Evolutionary conservation across 1,284 basidiomycete genomes (phyloP).

Genomic region (Rugosomyces carneus): DNA sequence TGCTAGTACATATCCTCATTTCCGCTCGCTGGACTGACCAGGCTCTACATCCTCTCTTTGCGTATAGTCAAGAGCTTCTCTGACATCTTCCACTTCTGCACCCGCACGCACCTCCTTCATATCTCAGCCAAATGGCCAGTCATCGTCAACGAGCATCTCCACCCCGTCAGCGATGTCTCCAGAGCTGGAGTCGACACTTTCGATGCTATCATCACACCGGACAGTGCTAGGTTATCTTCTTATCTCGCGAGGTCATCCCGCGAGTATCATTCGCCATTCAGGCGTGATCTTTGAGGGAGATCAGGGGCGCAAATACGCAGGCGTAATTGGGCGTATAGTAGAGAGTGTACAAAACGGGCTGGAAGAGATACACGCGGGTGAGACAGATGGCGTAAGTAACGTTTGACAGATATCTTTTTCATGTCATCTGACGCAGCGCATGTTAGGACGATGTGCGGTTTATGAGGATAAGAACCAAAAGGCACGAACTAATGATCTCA

Average conservation of each 20-base stretch:
- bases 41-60: too few relatives aligned
- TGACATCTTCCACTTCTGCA: slow-evolving; percentile 3
- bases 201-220: slow-evolving; percentile 72
- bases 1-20: too few relatives aligned
- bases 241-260: slow-evolving; percentile 59
- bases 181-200: slow-evolving; percentile 68
- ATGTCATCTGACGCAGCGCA: slow-evolving; percentile 14
- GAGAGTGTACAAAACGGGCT: slow-evolving; percentile 69
- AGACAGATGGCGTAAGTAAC: slow-evolving; percentile 47
- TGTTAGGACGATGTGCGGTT: slow-evolving; percentile 81
- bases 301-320: slow-evolving; percentile 75
- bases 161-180: slow-evolving; percentile 43
- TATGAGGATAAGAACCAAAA: slow-evolving; percentile 84
- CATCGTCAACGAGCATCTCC: slow-evolving; percentile 10
- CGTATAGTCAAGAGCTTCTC: neutral
- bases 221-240: slow-evolving; percentile 87
- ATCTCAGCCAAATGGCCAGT: slow-evolving; percentile 20
- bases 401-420: slow-evolving; percentile 1
- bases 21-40: too few relatives aligned
- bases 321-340: slow-evolving; percentile 73
- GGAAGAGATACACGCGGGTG: slow-evolving; percentile 60
- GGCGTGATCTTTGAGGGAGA: slow-evolving; percentile 88
- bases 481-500: slow-evolving; percentile 92
- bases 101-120: slow-evolving; percentile 22
- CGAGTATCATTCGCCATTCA: slow-evolving; percentile 74